Conservation (phyloP, 441 rosid genomes). For the Euphorbia schlechtendalii region DNA sequence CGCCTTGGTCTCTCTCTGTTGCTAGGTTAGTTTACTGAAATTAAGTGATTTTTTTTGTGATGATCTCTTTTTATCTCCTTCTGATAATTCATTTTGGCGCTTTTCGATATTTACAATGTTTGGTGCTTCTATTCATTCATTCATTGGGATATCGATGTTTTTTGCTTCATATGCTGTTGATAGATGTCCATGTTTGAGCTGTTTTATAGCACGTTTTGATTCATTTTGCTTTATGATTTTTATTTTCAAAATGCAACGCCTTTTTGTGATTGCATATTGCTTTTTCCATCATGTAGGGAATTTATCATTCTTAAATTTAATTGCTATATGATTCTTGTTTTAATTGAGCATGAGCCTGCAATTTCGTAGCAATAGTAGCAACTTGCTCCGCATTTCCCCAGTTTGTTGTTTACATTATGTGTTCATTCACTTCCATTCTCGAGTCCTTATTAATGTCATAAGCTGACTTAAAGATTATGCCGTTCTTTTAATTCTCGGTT, state of each 20-base stretch:
- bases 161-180: constrained; percentile 4
- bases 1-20: constrained; percentile 87
- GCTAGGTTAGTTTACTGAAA: constrained; percentile 46
- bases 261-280: background rate
- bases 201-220: background rate
- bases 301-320: no score
- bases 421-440: no score
- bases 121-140: background rate
- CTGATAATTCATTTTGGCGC: background rate
- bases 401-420: no score
- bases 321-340: no score
- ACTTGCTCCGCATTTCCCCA: no score
- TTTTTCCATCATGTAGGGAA: background rate
- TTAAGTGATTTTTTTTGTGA: no score
- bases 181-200: background rate
- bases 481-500: no score
- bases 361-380: no score
- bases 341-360: no score
- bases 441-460: no score
- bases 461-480: no score
- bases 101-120: background rate
- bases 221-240: no score
- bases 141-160: constrained; percentile 2
- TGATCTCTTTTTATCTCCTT: background rate
- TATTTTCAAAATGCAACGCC: background rate